Evolutionary conservation across 2,329 filamentous ascomycete species (phyloP).

Genomic region (Colletotrichum agaves): DNA sequence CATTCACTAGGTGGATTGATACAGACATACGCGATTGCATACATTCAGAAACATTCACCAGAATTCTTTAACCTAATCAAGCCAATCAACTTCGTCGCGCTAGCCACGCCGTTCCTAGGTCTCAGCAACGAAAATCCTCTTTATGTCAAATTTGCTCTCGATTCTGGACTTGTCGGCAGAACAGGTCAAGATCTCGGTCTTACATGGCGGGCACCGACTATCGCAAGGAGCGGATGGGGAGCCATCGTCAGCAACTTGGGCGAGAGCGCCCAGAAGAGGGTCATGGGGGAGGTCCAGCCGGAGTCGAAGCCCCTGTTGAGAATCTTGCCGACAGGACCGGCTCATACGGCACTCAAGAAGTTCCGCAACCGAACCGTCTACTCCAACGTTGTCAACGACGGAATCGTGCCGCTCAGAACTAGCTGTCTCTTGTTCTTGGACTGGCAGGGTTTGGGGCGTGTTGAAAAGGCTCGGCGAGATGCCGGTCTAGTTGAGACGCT

Average conservation of each 20-base stretch:
- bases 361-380: slow-evolving; percentile 94
- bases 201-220: slow-evolving; percentile 90
- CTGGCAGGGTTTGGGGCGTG: slow-evolving; percentile 92
- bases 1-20: slow-evolving; percentile 91
- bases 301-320: slow-evolving; percentile 89
- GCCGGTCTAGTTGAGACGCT: slow-evolving; percentile 93
- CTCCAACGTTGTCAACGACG: slow-evolving; percentile 97
- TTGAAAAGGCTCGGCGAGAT: slow-evolving; percentile 93
- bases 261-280: slow-evolving; percentile 70
- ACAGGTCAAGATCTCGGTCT: slow-evolving; percentile 95
- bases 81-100: slow-evolving; percentile 88
- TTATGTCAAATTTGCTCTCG: slow-evolving; percentile 95
- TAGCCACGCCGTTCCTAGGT: slow-evolving; percentile 89
- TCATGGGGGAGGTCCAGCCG: slow-evolving; percentile 72
- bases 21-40: slow-evolving; percentile 94
- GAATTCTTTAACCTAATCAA: slow-evolving; percentile 87
- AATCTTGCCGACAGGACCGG: slow-evolving; percentile 90
- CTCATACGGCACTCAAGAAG: slow-evolving; percentile 85
- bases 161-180: slow-evolving; percentile 95
- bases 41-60: slow-evolving; percentile 96
- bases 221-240: slow-evolving; percentile 88
- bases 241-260: slow-evolving; percentile 86
- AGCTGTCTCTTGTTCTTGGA: slow-evolving; percentile 97
- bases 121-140: slow-evolving; percentile 97
- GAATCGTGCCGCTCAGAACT: slow-evolving; percentile 92